phyloP scores from a whole-genome alignment of 2,329 filamentous ascomycete species.

The Arthroderma sp. region DNA sequence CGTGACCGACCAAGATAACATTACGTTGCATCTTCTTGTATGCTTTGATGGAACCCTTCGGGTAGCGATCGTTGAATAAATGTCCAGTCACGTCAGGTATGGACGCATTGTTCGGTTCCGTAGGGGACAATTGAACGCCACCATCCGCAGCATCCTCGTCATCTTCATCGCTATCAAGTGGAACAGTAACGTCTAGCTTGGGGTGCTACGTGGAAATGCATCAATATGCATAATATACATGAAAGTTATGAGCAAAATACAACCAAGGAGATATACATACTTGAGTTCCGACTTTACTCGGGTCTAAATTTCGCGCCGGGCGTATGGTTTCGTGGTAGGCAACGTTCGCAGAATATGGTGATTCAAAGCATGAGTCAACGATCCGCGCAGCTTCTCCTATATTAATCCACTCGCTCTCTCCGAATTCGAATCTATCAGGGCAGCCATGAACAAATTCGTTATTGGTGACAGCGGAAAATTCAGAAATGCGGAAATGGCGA shows the following conservation, averaged over 20 bases:
- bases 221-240: too few relatives aligned
- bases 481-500: conserved; percentile 63
- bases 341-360: conserved; percentile 37
- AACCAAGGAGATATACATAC: neutral
- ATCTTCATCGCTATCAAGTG: neutral
- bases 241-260: too few relatives aligned
- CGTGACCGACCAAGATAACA: conserved; percentile 70
- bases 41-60: neutral
- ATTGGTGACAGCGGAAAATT: conserved; percentile 56
- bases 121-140: too few relatives aligned
- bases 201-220: neutral
- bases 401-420: conserved; percentile 43
- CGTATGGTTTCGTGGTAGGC: neutral
- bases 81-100: too few relatives aligned
- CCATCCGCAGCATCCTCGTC: neutral
- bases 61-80: too few relatives aligned
- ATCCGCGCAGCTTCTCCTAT: conserved; percentile 31
- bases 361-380: conserved; percentile 43
- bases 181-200: neutral
- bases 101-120: too few relatives aligned
- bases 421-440: conserved; percentile 63
- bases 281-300: neutral
- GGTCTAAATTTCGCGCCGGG: neutral
- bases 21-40: conserved; percentile 32
- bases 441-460: conserved; percentile 55